A percentile compares a stretch with the other conserved stretches of the same genome.
Evolutionary conservation across 2,329 filamentous ascomycete genomes (phyloP).

Genomic region (Zasmidium citrigriseum): DNA sequence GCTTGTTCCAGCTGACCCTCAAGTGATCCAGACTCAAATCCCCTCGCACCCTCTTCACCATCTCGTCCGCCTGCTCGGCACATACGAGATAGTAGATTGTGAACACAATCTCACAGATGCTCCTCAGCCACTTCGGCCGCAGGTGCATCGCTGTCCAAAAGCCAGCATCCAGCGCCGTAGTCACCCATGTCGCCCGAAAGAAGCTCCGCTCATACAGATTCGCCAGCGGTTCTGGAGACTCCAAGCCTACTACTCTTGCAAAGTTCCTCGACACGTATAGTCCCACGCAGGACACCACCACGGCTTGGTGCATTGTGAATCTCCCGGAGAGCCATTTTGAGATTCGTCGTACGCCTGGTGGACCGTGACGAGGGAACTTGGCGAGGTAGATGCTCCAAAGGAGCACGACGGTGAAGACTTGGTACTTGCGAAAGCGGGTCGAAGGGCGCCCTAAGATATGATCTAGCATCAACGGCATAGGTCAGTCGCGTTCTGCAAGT

Average conservation of each 20-base stretch:
- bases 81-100: constrained; percentile 88
- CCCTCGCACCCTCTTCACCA: constrained; percentile 85
- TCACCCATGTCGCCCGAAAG: constrained; percentile 95
- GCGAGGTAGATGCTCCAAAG: constrained; percentile 89
- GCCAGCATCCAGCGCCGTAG: constrained; percentile 90
- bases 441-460: constrained; percentile 27
- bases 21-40: constrained; percentile 88
- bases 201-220: constrained; percentile 92
- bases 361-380: constrained; percentile 84
- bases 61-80: constrained; percentile 93
- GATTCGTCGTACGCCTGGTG: constrained; percentile 68
- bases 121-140: constrained; percentile 73
- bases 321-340: constrained; percentile 70
- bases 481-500: not conserved
- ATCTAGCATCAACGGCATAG: constrained; percentile 9
- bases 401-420: constrained; percentile 80
- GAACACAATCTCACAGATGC: constrained; percentile 80
- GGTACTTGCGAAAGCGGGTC: constrained; percentile 28
- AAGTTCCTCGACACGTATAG: constrained; percentile 93
- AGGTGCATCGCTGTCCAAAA: constrained; percentile 99
- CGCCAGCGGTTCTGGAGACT: constrained; percentile 88
- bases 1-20: constrained; percentile 93
- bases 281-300: constrained; percentile 84
- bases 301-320: constrained; percentile 85
- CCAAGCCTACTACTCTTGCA: constrained; percentile 84